A percentile compares a stretch with the other conserved stretches of the same genome.
Evolutionary conservation across 495 filamentous ascomycete genomes (phyloP).

Genomic region (Penicillium desertorum): DNA sequence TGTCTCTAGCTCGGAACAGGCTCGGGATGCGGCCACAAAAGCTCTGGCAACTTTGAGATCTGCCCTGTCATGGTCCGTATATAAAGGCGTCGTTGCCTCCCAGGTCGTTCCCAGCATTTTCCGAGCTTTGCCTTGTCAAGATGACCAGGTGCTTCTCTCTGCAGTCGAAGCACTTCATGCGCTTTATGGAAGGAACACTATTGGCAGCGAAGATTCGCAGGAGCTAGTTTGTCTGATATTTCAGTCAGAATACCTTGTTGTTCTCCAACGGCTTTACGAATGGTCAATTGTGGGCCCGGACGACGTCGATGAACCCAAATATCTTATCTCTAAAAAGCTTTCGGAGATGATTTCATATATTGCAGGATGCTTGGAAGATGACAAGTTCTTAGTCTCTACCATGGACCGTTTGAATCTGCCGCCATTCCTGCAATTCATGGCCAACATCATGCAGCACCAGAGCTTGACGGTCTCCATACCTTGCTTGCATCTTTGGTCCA

Average conservation of each 20-base stretch:
- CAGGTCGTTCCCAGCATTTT: slow-evolving; percentile 71
- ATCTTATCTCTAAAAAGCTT: slow-evolving; percentile 87
- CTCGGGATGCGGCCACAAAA: slow-evolving; percentile 64
- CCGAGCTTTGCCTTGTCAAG: slow-evolving; percentile 67
- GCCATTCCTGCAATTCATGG: slow-evolving; percentile 76
- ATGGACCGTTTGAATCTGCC: slow-evolving; percentile 60
- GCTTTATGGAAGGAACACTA: slow-evolving; percentile 70
- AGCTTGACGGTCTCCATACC: slow-evolving; percentile 93
- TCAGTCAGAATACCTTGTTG: slow-evolving; percentile 61
- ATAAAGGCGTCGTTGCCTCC: slow-evolving; percentile 70
- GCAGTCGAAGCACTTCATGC: slow-evolving; percentile 81
- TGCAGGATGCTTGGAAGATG: slow-evolving; percentile 77
- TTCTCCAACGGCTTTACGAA: slow-evolving; percentile 75
- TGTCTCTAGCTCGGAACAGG: slow-evolving; percentile 60
- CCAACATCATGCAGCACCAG: slow-evolving; percentile 74
- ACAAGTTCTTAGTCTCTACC: slow-evolving; percentile 52
- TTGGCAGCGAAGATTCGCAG: slow-evolving; percentile 76
- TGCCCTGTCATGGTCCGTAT: slow-evolving; percentile 78
- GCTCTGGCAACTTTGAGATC: slow-evolving; percentile 73
- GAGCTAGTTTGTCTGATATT: slow-evolving; percentile 79
- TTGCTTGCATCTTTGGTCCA: slow-evolving; percentile 84
- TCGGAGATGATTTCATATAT: slow-evolving; percentile 90
- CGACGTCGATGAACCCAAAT: slow-evolving; percentile 86
- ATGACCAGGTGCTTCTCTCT: slow-evolving; percentile 74
- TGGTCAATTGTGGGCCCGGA: slow-evolving; percentile 78